Base-by-base conservation (phyloP, 148 eudicot species). In the Chenopodium formosanum region DNA sequence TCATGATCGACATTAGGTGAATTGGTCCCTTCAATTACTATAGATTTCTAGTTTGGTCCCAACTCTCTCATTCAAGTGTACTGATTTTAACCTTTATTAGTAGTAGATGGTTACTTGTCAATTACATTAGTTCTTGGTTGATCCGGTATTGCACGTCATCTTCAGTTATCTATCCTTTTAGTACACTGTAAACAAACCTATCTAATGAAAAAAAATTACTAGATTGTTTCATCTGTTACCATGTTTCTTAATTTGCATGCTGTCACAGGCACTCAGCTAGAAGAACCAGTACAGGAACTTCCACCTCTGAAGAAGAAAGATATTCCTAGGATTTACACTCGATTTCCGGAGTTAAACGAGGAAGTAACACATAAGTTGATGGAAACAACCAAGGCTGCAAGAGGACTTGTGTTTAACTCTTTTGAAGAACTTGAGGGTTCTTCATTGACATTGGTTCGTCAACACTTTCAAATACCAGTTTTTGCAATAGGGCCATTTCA, bases 401-500 rank as follows among this genome's bases (percentile, higher is more conserved):
- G 47, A 8, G 88, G 84, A 9, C 66, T 88, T 0, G 79, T 88
- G 9, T 84, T 83, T 68, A 88, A 88, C 87, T 78, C 90, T 0
- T 86, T 82, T 62, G 73, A 86, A 52, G 87, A 84, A 56, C 85
- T 88, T 0, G 90, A 88, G 75, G 82, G 81, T 29, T 69, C 81
- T 2, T 82, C 84, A 32, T 74, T 88, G 13, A 64, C 66, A 32
- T 64, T 34, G n/a, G 78, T 85, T 16, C 23, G 71, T 8, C 68
- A 83, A 2, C 64, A 75, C 13, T 76, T 83, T 44, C 63, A 52
- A 3, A 47, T 78, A 32, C 90, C 90, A 3, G 44, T 72, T 34
- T 88, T 85, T 44, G 52, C 81, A 50, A 70, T 88, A 4, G 90
- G 90, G 25, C 90, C 90, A 7, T 83, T 88, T 63, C 90, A 88